Conservation (phyloP, 352 stramenopile species). For the Pythium brachiatum region DNA sequence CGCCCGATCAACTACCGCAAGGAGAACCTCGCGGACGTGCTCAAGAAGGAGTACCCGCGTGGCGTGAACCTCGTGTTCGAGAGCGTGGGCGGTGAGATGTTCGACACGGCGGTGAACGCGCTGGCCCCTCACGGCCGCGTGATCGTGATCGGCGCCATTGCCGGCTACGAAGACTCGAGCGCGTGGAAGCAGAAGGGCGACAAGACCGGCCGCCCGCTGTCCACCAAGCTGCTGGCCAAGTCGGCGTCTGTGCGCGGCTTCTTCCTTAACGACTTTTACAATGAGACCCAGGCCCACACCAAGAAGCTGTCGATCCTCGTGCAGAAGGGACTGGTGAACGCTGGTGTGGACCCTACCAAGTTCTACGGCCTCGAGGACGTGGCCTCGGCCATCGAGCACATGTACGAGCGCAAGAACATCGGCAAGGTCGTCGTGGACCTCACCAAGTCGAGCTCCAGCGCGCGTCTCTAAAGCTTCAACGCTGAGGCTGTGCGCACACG, state of each 20-base stretch:
- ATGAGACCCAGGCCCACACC: slow-evolving; percentile 31
- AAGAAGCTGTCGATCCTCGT: slow-evolving; percentile 48
- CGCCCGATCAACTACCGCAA: slow-evolving; percentile 79
- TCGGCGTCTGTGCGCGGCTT: slow-evolving; percentile 47
- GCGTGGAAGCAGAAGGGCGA: slow-evolving; percentile 43
- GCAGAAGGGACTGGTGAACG: slow-evolving; percentile 33
- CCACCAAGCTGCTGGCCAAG: slow-evolving; percentile 39
- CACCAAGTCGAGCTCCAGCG: slow-evolving; percentile 18
- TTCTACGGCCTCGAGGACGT: slow-evolving; percentile 54
- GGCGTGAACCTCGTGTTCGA: slow-evolving; percentile 50
- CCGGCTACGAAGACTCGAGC: slow-evolving; percentile 47
- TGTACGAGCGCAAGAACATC: slow-evolving; percentile 68
- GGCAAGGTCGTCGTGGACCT: slow-evolving; percentile 72
- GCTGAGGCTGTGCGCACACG: neutral
- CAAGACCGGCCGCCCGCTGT: slow-evolving; percentile 27
- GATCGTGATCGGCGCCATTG: slow-evolving; percentile 44
- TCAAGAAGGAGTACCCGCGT: slow-evolving; percentile 49
- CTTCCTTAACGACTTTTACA: slow-evolving; percentile 40
- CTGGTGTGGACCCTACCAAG: slow-evolving; percentile 37
- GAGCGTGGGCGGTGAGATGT: slow-evolving; percentile 44
- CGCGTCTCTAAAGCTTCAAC: slow-evolving; percentile 17
- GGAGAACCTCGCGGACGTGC: slow-evolving; percentile 40
- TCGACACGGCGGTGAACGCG: slow-evolving; percentile 33
- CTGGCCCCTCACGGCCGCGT: slow-evolving; percentile 34
- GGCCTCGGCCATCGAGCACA: slow-evolving; percentile 48